A percentile compares a stretch with the other conserved stretches of the same genome.
phyloP scores from a whole-genome alignment of 2,329 filamentous ascomycete species.

The Nothophoma quercina region DNA sequence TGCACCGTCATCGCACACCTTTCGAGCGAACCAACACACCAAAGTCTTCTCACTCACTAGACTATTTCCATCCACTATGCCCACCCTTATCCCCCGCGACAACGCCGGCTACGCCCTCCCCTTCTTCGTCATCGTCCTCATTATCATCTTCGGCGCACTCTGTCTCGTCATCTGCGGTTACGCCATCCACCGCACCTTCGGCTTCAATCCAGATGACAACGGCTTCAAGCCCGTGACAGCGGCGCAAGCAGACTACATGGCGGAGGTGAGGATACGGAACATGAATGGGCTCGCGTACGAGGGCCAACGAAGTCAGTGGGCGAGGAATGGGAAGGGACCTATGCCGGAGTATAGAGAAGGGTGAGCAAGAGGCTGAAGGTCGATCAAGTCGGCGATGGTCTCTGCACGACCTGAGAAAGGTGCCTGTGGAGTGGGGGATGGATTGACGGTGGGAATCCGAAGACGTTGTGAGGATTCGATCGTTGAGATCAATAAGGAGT shows the following conservation, averaged over 20 bases:
- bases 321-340: background rate
- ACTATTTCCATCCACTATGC: background rate
- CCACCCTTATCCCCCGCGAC: slow-evolving; percentile 10
- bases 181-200: slow-evolving; percentile 27
- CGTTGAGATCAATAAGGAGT: no score
- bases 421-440: no score
- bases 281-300: slow-evolving; percentile 21
- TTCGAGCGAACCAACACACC: background rate
- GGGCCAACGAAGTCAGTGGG: slow-evolving; percentile 13
- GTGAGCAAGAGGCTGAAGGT: background rate
- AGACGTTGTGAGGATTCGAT: no score
- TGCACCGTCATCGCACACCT: background rate
- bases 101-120: slow-evolving; percentile 25
- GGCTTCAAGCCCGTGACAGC: slow-evolving; percentile 16
- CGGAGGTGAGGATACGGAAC: slow-evolving; percentile 28
- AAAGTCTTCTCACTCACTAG: background rate
- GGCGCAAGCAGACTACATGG: slow-evolving; percentile 35
- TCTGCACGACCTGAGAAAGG: no score
- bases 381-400: no score
- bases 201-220: slow-evolving; percentile 18
- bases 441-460: no score
- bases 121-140: slow-evolving; percentile 25
- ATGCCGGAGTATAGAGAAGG: background rate
- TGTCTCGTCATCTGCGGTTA: slow-evolving; percentile 27
- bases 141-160: slow-evolving; percentile 28